A percentile compares a stretch with the other conserved stretches of the same genome.
Conservation (phyloP, 345 rosid genomes). For the Rubroshorea leprosula region DNA sequence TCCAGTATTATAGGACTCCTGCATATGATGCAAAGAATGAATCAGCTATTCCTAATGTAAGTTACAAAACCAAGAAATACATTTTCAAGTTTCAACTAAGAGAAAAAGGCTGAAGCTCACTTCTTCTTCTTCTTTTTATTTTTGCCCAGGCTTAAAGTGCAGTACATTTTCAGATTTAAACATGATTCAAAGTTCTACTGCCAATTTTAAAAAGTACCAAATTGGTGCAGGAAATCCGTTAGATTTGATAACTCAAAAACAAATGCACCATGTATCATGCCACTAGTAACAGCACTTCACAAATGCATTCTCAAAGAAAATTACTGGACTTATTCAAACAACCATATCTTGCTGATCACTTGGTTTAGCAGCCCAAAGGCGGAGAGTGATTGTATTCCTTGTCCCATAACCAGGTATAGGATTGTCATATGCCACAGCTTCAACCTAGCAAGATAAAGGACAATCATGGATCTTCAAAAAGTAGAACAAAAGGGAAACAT, state of each 20-base stretch:
- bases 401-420: slow-evolving; percentile 54
- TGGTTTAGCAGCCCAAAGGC: slow-evolving; percentile 52
- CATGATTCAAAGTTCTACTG: too few species aligned
- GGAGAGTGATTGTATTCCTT: slow-evolving; percentile 41
- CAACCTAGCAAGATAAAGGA: slow-evolving; percentile 30
- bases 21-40: slow-evolving; percentile 9
- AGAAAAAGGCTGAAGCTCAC: too few species aligned
- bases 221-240: background rate
- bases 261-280: background rate
- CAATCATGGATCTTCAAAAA: slow-evolving; percentile 6
- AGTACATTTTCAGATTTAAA: background rate
- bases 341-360: slow-evolving; percentile 40
- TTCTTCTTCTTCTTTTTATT: background rate
- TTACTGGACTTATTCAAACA: slow-evolving; percentile 7
- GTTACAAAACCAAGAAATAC: background rate
- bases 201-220: background rate
- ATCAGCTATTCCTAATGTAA: background rate
- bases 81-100: background rate
- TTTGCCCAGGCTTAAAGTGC: background rate
- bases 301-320: background rate
- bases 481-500: background rate
- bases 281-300: background rate
- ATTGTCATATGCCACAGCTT: slow-evolving; percentile 50
- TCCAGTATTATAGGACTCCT: slow-evolving; percentile 45
- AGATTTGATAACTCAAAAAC: background rate